These are phyloP conservation scores for Lablab purpureus DNA, from an alignment of 306 rosid genomes.

Conservation along the genomic window DNA sequence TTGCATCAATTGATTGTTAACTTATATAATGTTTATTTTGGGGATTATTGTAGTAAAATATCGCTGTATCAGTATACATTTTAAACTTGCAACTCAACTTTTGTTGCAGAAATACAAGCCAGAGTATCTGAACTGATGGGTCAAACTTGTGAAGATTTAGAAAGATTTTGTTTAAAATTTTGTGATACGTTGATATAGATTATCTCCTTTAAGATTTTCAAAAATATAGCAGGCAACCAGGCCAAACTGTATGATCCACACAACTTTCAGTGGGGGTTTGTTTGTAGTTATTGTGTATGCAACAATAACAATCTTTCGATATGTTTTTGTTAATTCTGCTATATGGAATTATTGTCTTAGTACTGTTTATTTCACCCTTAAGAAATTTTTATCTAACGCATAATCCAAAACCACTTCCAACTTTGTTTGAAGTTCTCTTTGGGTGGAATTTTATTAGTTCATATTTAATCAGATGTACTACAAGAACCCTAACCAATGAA, in stretches of 20 bases:
- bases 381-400: slow-evolving; percentile 19
- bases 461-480: background rate
- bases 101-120: slow-evolving; percentile 55
- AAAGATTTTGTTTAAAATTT: slow-evolving; percentile 40
- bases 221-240: slow-evolving; percentile 48
- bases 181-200: slow-evolving; percentile 48
- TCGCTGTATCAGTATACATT: background rate
- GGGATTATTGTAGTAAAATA: background rate
- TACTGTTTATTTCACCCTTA: slow-evolving; percentile 21
- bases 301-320: slow-evolving; percentile 33
- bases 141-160: slow-evolving; percentile 50
- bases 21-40: slow-evolving; percentile 3
- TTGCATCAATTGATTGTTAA: background rate
- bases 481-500: no score
- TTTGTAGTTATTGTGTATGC: slow-evolving; percentile 48
- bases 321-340: slow-evolving; percentile 44
- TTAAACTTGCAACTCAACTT: slow-evolving; percentile 28
- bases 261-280: slow-evolving; percentile 27
- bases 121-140: slow-evolving; percentile 30
- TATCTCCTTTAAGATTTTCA: slow-evolving; percentile 30
- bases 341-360: slow-evolving; percentile 12
- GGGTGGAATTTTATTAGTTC: background rate
- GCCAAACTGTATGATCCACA: slow-evolving; percentile 45
- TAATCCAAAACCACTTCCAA: no score
- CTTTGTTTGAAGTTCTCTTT: no score